These are phyloP conservation scores for Diaporthe sp. DNA, from an alignment of 2,329 filamentous ascomycete genomes.

Conservation along the genomic window DNA sequence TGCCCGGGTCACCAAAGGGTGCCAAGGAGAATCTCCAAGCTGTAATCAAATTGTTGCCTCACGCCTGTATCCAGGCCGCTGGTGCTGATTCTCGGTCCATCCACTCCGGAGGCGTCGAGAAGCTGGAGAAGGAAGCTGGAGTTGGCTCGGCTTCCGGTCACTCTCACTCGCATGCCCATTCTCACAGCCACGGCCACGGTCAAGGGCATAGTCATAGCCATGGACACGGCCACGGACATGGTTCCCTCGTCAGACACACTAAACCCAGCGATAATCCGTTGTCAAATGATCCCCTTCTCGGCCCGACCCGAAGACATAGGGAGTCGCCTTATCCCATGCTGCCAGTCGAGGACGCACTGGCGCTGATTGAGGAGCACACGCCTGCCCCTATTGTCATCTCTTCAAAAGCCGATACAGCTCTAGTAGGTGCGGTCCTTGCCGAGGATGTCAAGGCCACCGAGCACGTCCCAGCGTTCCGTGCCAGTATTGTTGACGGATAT, in stretches of 20 bases:
- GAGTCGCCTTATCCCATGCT: conserved; percentile 95
- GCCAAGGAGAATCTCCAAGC: conserved; percentile 93
- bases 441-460: conserved; percentile 85
- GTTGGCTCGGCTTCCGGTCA: conserved; percentile 54
- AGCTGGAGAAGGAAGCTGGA: conserved; percentile 86
- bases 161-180: conserved; percentile 46
- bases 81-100: conserved; percentile 84
- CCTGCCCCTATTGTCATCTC: conserved; percentile 71
- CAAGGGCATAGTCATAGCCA: conserved; percentile 68
- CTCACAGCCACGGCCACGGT: conserved; percentile 48
- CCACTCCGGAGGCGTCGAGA: conserved; percentile 85
- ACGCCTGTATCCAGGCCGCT: conserved; percentile 91
- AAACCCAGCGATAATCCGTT: conserved; percentile 67
- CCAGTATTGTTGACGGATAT: conserved; percentile 97
- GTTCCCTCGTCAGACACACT: conserved; percentile 79
- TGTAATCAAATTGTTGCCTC: conserved; percentile 89
- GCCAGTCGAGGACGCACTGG: conserved; percentile 83
- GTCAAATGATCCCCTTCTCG: conserved; percentile 72
- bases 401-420: conserved; percentile 70
- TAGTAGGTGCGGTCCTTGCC: conserved; percentile 85
- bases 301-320: conserved; percentile 79
- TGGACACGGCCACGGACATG: conserved; percentile 72
- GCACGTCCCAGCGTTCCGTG: conserved; percentile 91
- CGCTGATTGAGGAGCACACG: conserved; percentile 78
- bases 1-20: conserved; percentile 95